Conservation (phyloP, 2,329 filamentous ascomycete species). For the Mariannaea elegans region DNA sequence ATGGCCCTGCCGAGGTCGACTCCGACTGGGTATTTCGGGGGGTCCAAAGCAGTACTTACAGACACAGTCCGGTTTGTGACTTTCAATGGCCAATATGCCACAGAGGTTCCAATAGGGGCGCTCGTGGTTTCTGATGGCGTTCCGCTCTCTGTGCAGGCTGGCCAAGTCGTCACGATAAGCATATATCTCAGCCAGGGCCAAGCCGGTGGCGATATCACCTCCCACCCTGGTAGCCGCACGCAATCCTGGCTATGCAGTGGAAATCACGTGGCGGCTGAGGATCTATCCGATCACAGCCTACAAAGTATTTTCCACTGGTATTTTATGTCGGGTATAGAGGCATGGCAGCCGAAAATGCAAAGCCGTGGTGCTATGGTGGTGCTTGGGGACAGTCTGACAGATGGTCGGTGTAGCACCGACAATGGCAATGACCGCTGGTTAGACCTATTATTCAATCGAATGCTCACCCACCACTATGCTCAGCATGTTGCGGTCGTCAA, state of each 20-base stretch:
- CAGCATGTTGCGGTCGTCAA: background rate
- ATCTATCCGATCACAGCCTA: background rate
- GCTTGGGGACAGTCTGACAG: background rate
- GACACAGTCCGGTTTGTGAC: background rate
- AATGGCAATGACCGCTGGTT: constrained; percentile 9
- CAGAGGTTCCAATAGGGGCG: background rate
- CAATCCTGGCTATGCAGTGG: constrained; percentile 4
- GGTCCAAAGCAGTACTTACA: background rate
- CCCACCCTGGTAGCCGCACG: constrained; percentile 9
- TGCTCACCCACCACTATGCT: constrained; percentile 17
- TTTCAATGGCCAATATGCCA: background rate
- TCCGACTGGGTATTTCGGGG: background rate
- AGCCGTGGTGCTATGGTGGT: background rate
- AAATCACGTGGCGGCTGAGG: background rate
- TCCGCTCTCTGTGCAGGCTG: background rate
- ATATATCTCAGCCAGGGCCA: constrained; percentile 7
- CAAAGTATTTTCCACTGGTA: background rate
- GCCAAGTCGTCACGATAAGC: background rate
- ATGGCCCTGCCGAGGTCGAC: background rate
- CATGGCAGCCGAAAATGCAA: no score
- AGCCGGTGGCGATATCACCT: background rate
- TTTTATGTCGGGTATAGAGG: background rate
- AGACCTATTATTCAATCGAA: background rate
- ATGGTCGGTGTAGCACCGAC: background rate
- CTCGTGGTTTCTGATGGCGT: background rate